Evolutionary conservation across 345 rosid genomes (phyloP), one percentile per base, ranked within the genome.

Genomic region (Salix suchowensis): DNA sequence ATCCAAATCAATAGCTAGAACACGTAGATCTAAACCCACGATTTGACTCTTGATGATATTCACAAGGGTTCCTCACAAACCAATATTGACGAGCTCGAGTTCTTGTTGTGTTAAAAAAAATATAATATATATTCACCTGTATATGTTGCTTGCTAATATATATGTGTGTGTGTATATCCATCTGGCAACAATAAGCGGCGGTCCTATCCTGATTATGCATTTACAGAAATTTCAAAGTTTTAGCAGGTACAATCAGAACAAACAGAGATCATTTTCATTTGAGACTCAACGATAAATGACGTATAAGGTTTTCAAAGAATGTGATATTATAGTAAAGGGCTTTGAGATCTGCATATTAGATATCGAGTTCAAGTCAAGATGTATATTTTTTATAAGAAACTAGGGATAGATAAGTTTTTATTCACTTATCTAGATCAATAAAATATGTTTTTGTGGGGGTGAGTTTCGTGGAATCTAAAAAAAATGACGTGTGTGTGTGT

Each of bases 371-470:
- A 32, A 32, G 34, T 32, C 36, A 34, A 4, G 0, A 34, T 0
- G 0, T 34, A 4, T 34, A 34, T 34, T 34, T 34, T 34, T 34
- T 34, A 0, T 4, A 32, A 32, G 0, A 30, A 2, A 30, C 32
- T 30, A 2, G 32, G 32, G 32, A 30, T 30, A 30, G 3, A 30
- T 0, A 0, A 3, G 0, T 0, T 32, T 32, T 32, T 32, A 32
- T 32, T 32, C 34, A 0, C 0, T 32, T 0, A 32, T 32, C 0
- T 32, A 3, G 4, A 3, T 32, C 5, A 0, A 32, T 0, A 32
- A 32, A 32, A 32, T 32, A 32, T 5, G 0, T 4, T 32, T 32
- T 4, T 0, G 0, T 3, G 34, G 0, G 4, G 0, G 4, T 32
- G 34, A 32, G 5, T 32, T 32, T 32, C 34, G 34, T 54, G 23